These are phyloP conservation scores for Exophiala xenobiotica DNA, from an alignment of 2,329 filamentous ascomycete species.

Conservation along the genomic window DNA sequence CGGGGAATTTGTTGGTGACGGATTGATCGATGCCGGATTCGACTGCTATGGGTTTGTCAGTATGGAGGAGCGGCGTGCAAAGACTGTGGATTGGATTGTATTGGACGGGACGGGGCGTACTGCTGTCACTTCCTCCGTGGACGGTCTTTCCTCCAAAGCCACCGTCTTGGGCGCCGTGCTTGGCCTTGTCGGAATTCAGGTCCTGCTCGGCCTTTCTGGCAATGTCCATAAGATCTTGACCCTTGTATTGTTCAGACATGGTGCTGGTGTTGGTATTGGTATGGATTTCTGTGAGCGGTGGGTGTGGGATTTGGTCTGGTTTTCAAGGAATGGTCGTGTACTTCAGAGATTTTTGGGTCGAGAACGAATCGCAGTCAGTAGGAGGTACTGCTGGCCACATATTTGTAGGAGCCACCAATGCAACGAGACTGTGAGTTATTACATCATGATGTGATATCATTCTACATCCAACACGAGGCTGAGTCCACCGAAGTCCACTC, in stretches of 20 bases:
- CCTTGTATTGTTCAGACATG: slow-evolving; percentile 26
- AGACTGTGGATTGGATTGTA: no score
- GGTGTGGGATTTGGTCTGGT: neutral
- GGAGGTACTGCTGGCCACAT: no score
- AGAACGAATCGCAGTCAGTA: no score
- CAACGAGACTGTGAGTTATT: no score
- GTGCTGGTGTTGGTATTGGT: neutral
- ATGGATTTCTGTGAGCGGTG: neutral
- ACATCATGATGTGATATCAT: no score
- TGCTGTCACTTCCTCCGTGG: slow-evolving; percentile 39
- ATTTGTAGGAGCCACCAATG: no score
- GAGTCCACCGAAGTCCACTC: no score
- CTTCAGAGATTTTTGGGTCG: no score
- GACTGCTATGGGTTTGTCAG: slow-evolving; percentile 1
- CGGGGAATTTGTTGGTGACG: slow-evolving; percentile 40
- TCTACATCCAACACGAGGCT: no score
- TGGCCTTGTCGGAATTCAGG: slow-evolving; percentile 42
- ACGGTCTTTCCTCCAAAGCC: slow-evolving; percentile 30
- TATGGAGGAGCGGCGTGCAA: no score
- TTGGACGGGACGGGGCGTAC: slow-evolving; percentile 35
- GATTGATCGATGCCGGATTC: slow-evolving; percentile 45
- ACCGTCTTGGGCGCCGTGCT: slow-evolving; percentile 35
- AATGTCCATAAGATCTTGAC: slow-evolving; percentile 27
- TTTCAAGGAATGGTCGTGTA: neutral
- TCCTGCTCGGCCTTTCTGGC: slow-evolving; percentile 41